These are phyloP conservation scores for Thuidium tamariscinum DNA, from an alignment of 225 moss, liverwort and hornwort genomes.

Conservation along the genomic window DNA sequence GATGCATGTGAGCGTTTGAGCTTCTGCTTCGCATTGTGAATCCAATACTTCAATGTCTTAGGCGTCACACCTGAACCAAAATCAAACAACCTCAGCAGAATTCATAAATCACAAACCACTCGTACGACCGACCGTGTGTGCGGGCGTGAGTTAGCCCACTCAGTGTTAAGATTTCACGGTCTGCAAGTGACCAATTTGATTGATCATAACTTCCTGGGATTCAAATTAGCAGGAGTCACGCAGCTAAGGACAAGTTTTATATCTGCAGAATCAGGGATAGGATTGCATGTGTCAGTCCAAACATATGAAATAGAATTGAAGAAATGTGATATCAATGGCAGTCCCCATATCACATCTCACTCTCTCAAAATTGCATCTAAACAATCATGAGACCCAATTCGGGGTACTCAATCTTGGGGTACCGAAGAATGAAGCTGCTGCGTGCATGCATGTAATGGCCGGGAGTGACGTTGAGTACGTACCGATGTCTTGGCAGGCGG, in stretches of 20 bases:
- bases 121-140: background rate
- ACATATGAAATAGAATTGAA: background rate
- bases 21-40: conserved; percentile 48
- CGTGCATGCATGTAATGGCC: background rate
- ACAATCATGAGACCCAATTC: background rate
- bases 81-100: background rate
- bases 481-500: conserved; percentile 49
- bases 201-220: background rate
- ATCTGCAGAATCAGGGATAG: background rate
- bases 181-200: background rate
- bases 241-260: too few species aligned
- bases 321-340: background rate
- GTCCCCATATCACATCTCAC: background rate
- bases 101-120: background rate
- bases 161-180: background rate
- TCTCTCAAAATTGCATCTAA: background rate
- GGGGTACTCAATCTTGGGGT: background rate
- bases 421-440: background rate
- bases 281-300: background rate
- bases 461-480: background rate
- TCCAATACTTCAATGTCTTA: conserved; percentile 46
- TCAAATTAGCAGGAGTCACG: background rate
- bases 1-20: conserved; percentile 20
- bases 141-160: background rate
- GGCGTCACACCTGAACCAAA: conserved; percentile 29